These are phyloP conservation scores for Linderniella brevidens DNA, from an alignment of 257 asterid genomes.

Conservation along the genomic window DNA sequence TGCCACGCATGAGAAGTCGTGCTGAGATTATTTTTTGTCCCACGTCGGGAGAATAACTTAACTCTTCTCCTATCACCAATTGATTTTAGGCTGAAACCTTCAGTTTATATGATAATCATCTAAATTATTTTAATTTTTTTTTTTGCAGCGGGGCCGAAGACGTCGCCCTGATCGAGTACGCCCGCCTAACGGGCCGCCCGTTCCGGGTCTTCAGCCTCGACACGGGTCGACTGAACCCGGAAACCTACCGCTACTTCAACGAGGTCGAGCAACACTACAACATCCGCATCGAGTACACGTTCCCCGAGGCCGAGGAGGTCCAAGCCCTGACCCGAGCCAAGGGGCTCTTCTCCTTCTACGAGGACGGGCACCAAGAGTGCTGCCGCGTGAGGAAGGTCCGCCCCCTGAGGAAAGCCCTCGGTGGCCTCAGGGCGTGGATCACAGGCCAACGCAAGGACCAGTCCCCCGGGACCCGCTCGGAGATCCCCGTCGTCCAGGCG, in stretches of 20 bases:
- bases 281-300: constrained; percentile 35
- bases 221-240: constrained; percentile 35
- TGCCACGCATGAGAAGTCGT: no score
- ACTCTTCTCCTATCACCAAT: no score
- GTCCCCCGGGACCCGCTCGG: constrained; percentile 36
- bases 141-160: constrained; percentile 41
- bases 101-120: no score
- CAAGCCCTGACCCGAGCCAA: constrained; percentile 28
- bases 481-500: constrained; percentile 30
- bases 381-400: constrained; percentile 35
- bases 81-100: no score
- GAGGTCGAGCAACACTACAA: constrained; percentile 28
- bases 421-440: constrained; percentile 36
- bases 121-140: no score
- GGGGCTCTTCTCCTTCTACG: constrained; percentile 38
- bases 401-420: constrained; percentile 27
- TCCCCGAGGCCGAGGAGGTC: constrained; percentile 32
- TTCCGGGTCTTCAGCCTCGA: constrained; percentile 42
- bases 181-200: constrained; percentile 34
- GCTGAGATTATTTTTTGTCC: no score
- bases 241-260: constrained; percentile 29
- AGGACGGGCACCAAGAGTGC: constrained; percentile 46
- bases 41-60: no score
- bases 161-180: constrained; percentile 38
- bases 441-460: constrained; percentile 46